Conservation (phyloP, 176 grass and related monocot species). For the Tuctoria greenei region DNA sequence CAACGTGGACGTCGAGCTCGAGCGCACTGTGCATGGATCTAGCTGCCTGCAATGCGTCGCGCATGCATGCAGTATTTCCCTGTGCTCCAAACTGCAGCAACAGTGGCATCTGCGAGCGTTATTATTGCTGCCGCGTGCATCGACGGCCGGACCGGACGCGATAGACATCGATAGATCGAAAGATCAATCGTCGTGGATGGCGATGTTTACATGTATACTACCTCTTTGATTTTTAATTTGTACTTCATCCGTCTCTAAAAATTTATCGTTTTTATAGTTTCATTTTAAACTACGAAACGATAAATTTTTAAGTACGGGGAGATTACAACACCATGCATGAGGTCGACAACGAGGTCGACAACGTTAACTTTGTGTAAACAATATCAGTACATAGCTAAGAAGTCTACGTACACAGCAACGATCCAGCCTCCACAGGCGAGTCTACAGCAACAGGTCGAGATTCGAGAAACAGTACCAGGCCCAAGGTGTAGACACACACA, state of each 20-base stretch:
- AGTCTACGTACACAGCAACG: no score
- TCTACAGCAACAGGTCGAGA: no score
- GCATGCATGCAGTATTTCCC: neutral
- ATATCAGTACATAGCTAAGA: no score
- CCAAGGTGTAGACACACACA: neutral
- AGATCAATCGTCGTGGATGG: neutral
- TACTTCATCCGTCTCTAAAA: no score
- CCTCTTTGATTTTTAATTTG: no score
- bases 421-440: neutral
- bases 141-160: neutral
- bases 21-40: slow-evolving; percentile 10
- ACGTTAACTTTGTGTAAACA: no score
- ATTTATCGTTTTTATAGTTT: no score
- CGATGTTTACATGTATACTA: neutral
- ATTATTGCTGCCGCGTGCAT: neutral
- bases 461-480: no score
- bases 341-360: no score
- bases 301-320: no score
- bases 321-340: no score
- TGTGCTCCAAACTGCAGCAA: neutral
- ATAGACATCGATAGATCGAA: neutral
- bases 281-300: no score
- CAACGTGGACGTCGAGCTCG: neutral
- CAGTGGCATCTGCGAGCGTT: slow-evolving; percentile 9
- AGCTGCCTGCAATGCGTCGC: neutral